These are phyloP conservation scores for Biscutella laevigata DNA, from an alignment of 441 rosid genomes.

Conservation along the genomic window DNA sequence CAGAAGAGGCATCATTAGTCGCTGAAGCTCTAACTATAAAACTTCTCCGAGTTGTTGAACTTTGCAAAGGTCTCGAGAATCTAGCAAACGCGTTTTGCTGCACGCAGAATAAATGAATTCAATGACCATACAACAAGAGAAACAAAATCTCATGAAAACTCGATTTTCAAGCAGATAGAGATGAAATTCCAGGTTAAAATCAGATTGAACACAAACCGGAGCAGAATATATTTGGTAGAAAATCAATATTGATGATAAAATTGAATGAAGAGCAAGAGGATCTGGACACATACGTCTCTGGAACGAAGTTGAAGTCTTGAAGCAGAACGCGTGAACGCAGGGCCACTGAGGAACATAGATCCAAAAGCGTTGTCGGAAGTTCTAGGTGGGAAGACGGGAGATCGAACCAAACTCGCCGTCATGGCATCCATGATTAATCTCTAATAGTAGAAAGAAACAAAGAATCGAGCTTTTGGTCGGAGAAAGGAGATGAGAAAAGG, in stretches of 20 bases:
- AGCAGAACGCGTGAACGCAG: conserved; percentile 10
- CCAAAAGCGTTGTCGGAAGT: conserved; percentile 15
- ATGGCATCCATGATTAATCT: conserved; percentile 19
- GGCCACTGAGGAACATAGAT: conserved; percentile 24
- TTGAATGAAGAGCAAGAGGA: neutral
- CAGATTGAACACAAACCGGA: neutral
- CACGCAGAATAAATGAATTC: too few species aligned
- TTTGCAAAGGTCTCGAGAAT: conserved; percentile 11
- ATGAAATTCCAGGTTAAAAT: conserved; percentile 1
- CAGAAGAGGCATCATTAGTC: conserved; percentile 35
- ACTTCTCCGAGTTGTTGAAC: conserved; percentile 30
- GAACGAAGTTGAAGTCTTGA: conserved; percentile 11
- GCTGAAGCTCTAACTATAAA: conserved; percentile 51
- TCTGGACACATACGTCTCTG: neutral
- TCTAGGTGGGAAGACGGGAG: conserved; percentile 5
- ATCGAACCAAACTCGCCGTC: conserved; percentile 16
- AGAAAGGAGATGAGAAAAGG: conserved; percentile 10
- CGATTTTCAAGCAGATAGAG: too few species aligned
- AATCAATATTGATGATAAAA: neutral
- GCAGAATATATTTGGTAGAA: neutral
- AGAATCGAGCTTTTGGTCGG: conserved; percentile 5
- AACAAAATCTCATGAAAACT: too few species aligned
- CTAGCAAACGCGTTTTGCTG: conserved; percentile 19
- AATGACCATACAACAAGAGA: too few species aligned
- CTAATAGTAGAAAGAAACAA: neutral